A percentile compares a stretch with the other conserved stretches of the same genome.
These are phyloP conservation scores for Zymoseptoria passerinii DNA, from an alignment of 2,329 filamentous ascomycete species.

Conservation along the genomic window DNA sequence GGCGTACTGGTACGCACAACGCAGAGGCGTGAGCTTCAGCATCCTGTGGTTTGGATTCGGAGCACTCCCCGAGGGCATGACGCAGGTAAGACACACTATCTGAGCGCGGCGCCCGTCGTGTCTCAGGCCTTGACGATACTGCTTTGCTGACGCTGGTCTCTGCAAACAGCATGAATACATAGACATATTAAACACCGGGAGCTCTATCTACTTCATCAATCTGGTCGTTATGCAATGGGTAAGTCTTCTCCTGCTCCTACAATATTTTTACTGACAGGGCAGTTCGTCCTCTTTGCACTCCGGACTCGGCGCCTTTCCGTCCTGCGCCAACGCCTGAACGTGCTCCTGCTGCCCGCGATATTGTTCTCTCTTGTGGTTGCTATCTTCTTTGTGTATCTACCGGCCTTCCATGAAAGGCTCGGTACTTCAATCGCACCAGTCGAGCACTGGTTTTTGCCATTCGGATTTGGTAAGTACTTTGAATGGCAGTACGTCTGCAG, in stretches of 20 bases:
- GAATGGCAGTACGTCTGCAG: no score
- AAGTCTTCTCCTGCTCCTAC: no score
- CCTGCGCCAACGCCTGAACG: slow-evolving; percentile 67
- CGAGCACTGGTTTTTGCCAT: slow-evolving; percentile 67
- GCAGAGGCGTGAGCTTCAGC: slow-evolving; percentile 56
- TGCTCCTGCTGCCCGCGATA: slow-evolving; percentile 62
- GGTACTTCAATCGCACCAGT: slow-evolving; percentile 56
- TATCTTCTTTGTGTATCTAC: slow-evolving; percentile 59
- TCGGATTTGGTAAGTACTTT: slow-evolving; percentile 34
- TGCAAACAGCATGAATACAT: slow-evolving; percentile 36
- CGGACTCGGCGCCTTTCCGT: slow-evolving; percentile 53
- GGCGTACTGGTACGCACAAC: slow-evolving; percentile 39
- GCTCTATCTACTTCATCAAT: slow-evolving; percentile 72
- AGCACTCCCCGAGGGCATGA: slow-evolving; percentile 38
- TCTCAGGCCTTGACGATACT: no score
- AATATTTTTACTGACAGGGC: no score
- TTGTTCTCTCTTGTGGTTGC: slow-evolving; percentile 60
- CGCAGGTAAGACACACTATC: slow-evolving; percentile 11
- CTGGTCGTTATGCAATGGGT: no score
- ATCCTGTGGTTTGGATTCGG: slow-evolving; percentile 62
- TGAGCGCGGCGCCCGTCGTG: no score
- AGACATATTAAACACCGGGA: slow-evolving; percentile 53
- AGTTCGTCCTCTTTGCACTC: slow-evolving; percentile 65
- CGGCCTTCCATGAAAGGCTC: slow-evolving; percentile 53
- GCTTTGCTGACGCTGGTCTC: no score